Conservation (phyloP, 108 stramenopile genomes). For the Ochromonas danica region DNA sequence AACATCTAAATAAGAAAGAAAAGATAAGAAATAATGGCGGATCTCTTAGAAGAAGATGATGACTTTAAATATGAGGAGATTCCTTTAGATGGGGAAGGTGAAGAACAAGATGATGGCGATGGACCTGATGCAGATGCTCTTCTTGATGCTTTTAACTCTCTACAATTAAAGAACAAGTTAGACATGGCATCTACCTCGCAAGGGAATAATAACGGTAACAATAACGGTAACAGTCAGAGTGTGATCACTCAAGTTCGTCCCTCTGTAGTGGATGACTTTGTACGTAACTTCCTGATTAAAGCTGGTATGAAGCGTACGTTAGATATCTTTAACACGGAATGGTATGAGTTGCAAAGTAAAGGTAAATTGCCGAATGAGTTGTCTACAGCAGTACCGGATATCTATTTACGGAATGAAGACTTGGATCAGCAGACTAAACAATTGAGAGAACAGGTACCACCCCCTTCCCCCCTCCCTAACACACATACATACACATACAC, state of each 20-base stretch:
- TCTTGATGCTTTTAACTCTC: constrained; percentile 44
- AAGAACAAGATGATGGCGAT: constrained; percentile 48
- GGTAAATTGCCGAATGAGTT: constrained; percentile 57
- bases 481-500: too few relatives aligned
- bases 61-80: constrained; percentile 46
- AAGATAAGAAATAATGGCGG: too few relatives aligned
- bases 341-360: constrained; percentile 63
- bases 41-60: constrained; percentile 42
- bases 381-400: constrained; percentile 61
- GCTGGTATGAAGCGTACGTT: constrained; percentile 62
- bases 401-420: constrained; percentile 63
- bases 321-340: constrained; percentile 68
- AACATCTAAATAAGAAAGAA: too few relatives aligned
- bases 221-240: background rate
- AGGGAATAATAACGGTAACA: background rate
- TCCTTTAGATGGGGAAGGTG: constrained; percentile 38
- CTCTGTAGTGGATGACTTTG: constrained; percentile 63
- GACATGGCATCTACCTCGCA: background rate
- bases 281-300: constrained; percentile 67
- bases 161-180: constrained; percentile 39
- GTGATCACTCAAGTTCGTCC: constrained; percentile 58
- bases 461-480: too few relatives aligned
- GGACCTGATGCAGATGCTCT: constrained; percentile 54
- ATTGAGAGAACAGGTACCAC: constrained; percentile 55
- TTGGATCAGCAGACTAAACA: constrained; percentile 58